Conservation (phyloP, 2,329 filamentous ascomycete genomes). For the Diaporthe vaccinii region DNA sequence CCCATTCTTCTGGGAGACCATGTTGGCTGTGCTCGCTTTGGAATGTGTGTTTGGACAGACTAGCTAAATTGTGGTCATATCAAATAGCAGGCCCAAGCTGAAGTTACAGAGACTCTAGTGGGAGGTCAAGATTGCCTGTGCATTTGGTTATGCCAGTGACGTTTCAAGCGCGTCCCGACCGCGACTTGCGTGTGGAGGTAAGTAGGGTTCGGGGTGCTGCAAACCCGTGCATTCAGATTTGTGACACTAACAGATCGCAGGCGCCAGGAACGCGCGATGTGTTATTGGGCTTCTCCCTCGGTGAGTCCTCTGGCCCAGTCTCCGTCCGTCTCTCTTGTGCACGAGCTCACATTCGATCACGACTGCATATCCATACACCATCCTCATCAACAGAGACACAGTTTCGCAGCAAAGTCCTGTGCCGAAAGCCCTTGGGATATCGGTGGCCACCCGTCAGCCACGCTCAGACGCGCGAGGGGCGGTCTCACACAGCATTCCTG, state of each 20-base stretch:
- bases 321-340: not conserved
- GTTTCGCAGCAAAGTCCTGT: not conserved
- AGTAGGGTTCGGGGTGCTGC: not conserved
- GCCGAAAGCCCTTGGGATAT: not conserved
- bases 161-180: not conserved
- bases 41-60: not conserved
- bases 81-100: not conserved
- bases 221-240: not conserved
- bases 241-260: not conserved
- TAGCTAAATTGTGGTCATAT: not conserved
- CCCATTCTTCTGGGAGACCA: conserved; percentile 44
- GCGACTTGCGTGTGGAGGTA: conserved; percentile 13
- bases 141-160: not conserved
- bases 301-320: not conserved
- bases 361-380: not conserved
- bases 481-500: conserved; percentile 19
- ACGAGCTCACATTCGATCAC: not conserved
- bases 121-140: not conserved
- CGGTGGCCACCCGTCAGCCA: conserved; percentile 4
- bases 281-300: too few species aligned
- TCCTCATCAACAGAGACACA: not conserved
- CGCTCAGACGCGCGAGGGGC: conserved; percentile 10
- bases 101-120: not conserved
- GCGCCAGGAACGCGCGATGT: not conserved
- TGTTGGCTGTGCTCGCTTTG: conserved; percentile 6